phyloP scores from a whole-genome alignment of 2,329 filamentous ascomycete genomes.

The Tolypocladium sp. region DNA sequence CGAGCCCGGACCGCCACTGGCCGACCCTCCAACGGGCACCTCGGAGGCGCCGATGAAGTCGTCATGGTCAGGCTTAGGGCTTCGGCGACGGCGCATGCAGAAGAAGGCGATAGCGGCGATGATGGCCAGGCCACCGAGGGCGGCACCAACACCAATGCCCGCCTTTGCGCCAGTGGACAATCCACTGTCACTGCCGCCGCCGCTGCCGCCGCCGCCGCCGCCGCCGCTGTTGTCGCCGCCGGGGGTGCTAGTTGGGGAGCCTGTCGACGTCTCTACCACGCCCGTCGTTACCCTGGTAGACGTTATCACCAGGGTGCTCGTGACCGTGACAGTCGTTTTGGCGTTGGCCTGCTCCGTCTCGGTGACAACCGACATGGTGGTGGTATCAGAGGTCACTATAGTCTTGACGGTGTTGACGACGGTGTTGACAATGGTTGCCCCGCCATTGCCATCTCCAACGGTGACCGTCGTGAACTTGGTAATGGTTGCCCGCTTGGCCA shows the following conservation, averaged over 20 bases:
- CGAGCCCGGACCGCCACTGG: constrained; percentile 9
- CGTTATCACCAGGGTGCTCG: constrained; percentile 25
- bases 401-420: constrained; percentile 20
- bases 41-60: constrained; percentile 32
- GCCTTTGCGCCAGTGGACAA: constrained; percentile 33
- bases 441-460: constrained; percentile 9
- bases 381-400: constrained; percentile 20
- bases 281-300: constrained; percentile 22
- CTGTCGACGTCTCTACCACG: constrained; percentile 8
- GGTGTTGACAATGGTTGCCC: constrained; percentile 16
- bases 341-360: constrained; percentile 24
- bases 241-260: background rate
- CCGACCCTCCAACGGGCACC: constrained; percentile 26
- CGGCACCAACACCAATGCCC: constrained; percentile 31
- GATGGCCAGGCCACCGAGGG: constrained; percentile 24
- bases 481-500: constrained; percentile 25
- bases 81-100: constrained; percentile 19
- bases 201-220: constrained; percentile 1
- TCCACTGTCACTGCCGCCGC: constrained; percentile 14
- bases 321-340: constrained; percentile 26
- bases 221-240: background rate
- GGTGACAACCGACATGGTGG: constrained; percentile 19
- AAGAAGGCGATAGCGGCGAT: constrained; percentile 19
- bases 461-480: constrained; percentile 23
- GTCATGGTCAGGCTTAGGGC: constrained; percentile 24